Base-by-base conservation (phyloP, 2,329 filamentous ascomycete species). In the Elsinoe ampelina region DNA sequence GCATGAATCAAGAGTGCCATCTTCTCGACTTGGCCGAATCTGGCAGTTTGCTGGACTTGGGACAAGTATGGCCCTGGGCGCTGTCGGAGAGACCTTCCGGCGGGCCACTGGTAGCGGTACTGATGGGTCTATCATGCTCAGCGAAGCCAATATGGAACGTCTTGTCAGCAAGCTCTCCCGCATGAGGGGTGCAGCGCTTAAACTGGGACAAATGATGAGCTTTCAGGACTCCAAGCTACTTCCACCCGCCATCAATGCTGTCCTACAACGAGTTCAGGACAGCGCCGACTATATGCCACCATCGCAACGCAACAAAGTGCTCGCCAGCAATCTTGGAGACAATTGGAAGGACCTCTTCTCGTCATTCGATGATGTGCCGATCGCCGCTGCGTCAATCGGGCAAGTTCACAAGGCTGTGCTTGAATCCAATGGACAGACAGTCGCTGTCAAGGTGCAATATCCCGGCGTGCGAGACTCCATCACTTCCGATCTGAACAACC, bases 161-260 rank as follows among this genome's bases (percentile, higher is more conserved):
- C 79, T 98, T 7, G 93, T 98, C 1, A 79, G 89, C 4, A 96
- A 95, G 71, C 79, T 98, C 2, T 97, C 92, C 2, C 86, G 88
- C 19, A 98, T 98, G 93, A 83, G 93, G 65, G 93, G 93, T 36
- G 95, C 93, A 5, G 93, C 93, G n/a, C 77, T 98, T 41, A 98
- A 98, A 74, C 74, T 98, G 22, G 95, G 93, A 0, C 93, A 98
- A 74, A 93, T 97, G 87, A 86, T 98, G 78, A 96, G 90, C 70
- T 93, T 98, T 67, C 93, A 98, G 75, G 93, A 98, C 72, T 84
- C 89, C 36, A 97, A 95, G 71, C 90, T 96, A 83, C 80, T 98
- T 8, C 93, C 93, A 0, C 82, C 81, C 0, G 82, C 88, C 1
- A 90, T 98, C 51, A 89, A 95, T 62, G 82, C 92, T 65, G 89